Evolutionary conservation across 176 grass and related monocot species (phyloP), one percentile per base, ranked within the genome.

Genomic region (Pharus latifolius): DNA sequence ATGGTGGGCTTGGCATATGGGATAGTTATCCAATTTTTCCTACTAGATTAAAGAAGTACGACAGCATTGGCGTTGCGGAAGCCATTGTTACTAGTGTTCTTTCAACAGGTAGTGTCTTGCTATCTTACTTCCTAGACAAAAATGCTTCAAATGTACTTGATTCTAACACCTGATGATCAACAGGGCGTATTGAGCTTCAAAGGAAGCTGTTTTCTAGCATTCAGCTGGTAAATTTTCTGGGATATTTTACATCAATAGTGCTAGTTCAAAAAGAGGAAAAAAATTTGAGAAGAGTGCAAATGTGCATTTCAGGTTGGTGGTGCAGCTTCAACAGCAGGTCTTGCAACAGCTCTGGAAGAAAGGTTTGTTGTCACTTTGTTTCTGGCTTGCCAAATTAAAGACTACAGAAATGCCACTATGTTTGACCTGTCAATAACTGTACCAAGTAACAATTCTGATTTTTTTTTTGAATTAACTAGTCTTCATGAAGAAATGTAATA

Each of bases 141-240:
- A 26, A 62, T 38, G 3, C n/a, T 63, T 60, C 23, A 61, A n/a
- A 49, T 41, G 65, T 43, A 48, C 11, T 51, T 37, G 22, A 66
- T 71, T 73, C 65, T 77, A 68, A 77, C 30, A 56, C 22, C 50
- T 65, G 23, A 52, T 72, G 32, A 71, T 53, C 34, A 5, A 51
- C 49, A 97, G 89, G 94, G 46, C 89, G 89, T 70, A 59, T 88
- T 74, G 94, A 97, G 27, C 89, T 97, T 77, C 89, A 97, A 84
- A 92, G 84, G 77, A 97, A 97, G 71, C 74, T 97, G n/a, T 97
- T 97, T 63, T 88, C 81, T 58, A 97, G 94, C 66, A 97, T 97
- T 79, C 94, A 97, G 57, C 78, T 97, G 94, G 94, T 97, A 74
- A 78, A 74, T 60, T 55, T 53, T 54, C 52, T 29, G 2, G 33